phyloP scores from a whole-genome alignment of 164 flowering plant species.

The Liquidambar formosana region DNA sequence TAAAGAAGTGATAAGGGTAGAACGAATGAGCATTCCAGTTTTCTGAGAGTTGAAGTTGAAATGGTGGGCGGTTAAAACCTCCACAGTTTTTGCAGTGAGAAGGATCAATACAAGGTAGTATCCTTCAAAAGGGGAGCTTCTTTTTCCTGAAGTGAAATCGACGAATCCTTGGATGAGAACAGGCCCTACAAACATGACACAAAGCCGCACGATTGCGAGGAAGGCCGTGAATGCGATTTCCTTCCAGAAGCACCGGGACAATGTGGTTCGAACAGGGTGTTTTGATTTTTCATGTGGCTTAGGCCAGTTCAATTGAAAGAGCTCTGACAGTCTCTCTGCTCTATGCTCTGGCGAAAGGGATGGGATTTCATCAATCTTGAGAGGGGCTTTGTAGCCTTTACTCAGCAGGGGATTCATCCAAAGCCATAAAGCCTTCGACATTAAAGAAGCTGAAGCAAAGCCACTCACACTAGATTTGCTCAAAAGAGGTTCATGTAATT shows the following conservation, averaged over 20 bases:
- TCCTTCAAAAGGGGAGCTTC: constrained; percentile 74
- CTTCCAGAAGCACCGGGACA: constrained; percentile 86
- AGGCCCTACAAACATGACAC: constrained; percentile 89
- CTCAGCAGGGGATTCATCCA: constrained; percentile 88
- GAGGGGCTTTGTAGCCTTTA: constrained; percentile 72
- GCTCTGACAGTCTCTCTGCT: constrained; percentile 66
- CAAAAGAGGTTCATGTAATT: constrained; percentile 40
- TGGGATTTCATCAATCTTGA: constrained; percentile 74
- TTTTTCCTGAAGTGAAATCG: constrained; percentile 69
- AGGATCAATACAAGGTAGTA: constrained; percentile 71
- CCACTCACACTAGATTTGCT: constrained; percentile 43
- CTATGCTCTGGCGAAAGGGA: constrained; percentile 69
- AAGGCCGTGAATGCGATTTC: constrained; percentile 67
- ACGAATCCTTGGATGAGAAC: constrained; percentile 76
- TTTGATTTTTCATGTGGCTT: constrained; percentile 53
- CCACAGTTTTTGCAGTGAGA: constrained; percentile 65
- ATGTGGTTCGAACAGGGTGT: constrained; percentile 71
- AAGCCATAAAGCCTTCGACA: constrained; percentile 67
- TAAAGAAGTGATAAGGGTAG: constrained; percentile 70
- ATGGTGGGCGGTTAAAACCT: constrained; percentile 74
- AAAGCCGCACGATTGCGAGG: constrained; percentile 62
- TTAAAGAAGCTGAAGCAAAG: constrained; percentile 62
- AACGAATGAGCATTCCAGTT: constrained; percentile 82
- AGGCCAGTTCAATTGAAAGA: constrained; percentile 80
- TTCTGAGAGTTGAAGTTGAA: constrained; percentile 82